Evolutionary conservation across 768 basidiomycete genomes (phyloP).

Genomic region (Psilocybe subaeruginosa): DNA sequence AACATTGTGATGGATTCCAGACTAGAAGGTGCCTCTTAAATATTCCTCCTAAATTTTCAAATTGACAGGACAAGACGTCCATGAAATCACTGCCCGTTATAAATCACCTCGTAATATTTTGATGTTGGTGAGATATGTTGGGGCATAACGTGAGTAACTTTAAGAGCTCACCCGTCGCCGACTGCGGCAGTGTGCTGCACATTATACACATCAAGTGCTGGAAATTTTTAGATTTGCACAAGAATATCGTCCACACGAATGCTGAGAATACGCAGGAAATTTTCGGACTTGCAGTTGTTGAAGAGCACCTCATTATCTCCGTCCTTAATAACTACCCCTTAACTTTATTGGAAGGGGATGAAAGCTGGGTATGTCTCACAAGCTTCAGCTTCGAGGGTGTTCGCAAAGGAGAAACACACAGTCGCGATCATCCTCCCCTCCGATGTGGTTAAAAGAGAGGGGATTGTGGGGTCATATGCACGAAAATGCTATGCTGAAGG

Average conservation of each 20-base stretch:
- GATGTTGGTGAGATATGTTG: background rate
- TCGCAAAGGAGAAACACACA: too few relatives aligned
- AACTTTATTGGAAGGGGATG: background rate
- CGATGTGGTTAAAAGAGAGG: too few relatives aligned
- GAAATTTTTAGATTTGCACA: background rate
- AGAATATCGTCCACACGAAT: background rate
- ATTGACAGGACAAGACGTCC: background rate
- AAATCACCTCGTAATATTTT: background rate
- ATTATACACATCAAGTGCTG: background rate
- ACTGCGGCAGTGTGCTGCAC: background rate
- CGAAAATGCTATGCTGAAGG: too few relatives aligned
- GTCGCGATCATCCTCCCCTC: too few relatives aligned
- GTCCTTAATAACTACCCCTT: background rate
- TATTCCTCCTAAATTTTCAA: background rate
- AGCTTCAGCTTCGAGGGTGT: too few relatives aligned
- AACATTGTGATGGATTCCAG: background rate
- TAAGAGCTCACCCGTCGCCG: background rate
- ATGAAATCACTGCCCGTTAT: background rate
- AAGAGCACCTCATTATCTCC: background rate
- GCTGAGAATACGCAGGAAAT: background rate
- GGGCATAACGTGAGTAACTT: background rate
- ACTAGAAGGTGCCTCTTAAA: background rate
- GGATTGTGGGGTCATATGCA: too few relatives aligned
- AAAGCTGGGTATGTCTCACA: background rate
- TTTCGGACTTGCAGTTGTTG: background rate